Evolutionary conservation across 1,139 yeast species (phyloP), one percentile per base, ranked within the genome.

Genomic region (Saccharomycopsis phalli): DNA sequence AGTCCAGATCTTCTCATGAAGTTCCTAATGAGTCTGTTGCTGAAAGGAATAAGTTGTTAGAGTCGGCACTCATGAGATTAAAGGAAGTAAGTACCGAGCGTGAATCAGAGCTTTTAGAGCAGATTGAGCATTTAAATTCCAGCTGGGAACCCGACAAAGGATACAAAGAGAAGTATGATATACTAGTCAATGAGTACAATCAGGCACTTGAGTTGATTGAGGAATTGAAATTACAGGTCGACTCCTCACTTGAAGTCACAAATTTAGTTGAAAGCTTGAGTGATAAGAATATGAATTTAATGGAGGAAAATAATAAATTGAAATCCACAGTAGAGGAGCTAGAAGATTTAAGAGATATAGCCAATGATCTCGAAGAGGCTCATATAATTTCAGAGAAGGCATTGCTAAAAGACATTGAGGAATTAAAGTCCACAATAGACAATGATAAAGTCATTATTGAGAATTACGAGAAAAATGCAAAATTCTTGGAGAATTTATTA

Each of bases 311-410:
- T 13, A 52, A 53, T 2, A 55, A 54, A 14, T 57, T 77, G 30
- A 59, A 65, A 34, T 53, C 48, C 2, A 65, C 73, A 0, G 61
- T 80, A 1, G 63, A 63, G 4, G 87, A 82, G 45, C 61, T 80
- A 30, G 77, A 71, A 38, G 77, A 76, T 41, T 55, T 81, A 18
- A 75, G 71, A 45, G 74, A 69, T 34, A 57, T 82, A 14, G 80
- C 76, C 45, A 71, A 65, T 41, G 79, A 78, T 47, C 60, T 83
- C n/a, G 91, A 81, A 46, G 69, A 66, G 11, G 65, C 64, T 37
- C 82, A 76, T 47, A 46, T 57, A 1, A 68, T 65, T n/a, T 65
- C 76, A 1, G 86, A 79, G 49, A 51, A 53, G n/a, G 80, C 76
- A 37, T 61, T 79, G 19, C 58, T 62, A 21, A 50, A 54, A 4